phyloP scores from a whole-genome alignment of 2,329 filamentous ascomycete species.

The Fusarium equiseti region DNA sequence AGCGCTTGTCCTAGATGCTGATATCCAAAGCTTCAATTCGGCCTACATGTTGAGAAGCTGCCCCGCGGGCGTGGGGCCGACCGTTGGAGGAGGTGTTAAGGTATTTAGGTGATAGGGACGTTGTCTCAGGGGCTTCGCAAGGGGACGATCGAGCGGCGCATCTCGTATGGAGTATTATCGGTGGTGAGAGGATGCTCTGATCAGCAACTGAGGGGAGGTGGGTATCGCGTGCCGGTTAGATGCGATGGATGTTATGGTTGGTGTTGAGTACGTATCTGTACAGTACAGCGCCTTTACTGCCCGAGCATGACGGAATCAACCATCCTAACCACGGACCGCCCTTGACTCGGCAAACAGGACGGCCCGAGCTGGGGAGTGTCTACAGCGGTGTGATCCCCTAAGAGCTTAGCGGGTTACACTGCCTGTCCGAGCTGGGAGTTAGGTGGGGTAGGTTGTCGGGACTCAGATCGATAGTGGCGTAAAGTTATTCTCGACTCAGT shows the following conservation, averaged over 20 bases:
- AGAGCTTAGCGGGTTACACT: slow-evolving; percentile 21
- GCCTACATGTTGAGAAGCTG: slow-evolving; percentile 48
- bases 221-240: slow-evolving; percentile 32
- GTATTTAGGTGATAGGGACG: slow-evolving; percentile 29
- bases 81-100: slow-evolving; percentile 31
- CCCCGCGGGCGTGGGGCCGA: slow-evolving; percentile 49
- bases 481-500: slow-evolving; percentile 31
- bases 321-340: slow-evolving; percentile 18
- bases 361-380: slow-evolving; percentile 40
- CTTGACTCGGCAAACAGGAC: slow-evolving; percentile 45
- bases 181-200: slow-evolving; percentile 1
- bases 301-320: slow-evolving; percentile 45
- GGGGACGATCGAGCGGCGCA: slow-evolving; percentile 33
- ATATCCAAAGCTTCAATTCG: slow-evolving; percentile 19
- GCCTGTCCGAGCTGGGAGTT: neutral
- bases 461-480: slow-evolving; percentile 6
- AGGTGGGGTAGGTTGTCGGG: slow-evolving; percentile 7
- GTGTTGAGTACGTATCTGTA: slow-evolving; percentile 21
- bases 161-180: slow-evolving; percentile 37
- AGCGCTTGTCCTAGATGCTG: slow-evolving; percentile 22
- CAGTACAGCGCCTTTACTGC: slow-evolving; percentile 16
- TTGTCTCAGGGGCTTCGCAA: slow-evolving; percentile 38
- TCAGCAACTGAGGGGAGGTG: slow-evolving; percentile 5
- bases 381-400: slow-evolving; percentile 30
- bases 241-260: slow-evolving; percentile 6